Evolutionary conservation across 805 yeast species (phyloP), one percentile per base, ranked within the genome.

Genomic region (Wickerhamomyces bovis): DNA sequence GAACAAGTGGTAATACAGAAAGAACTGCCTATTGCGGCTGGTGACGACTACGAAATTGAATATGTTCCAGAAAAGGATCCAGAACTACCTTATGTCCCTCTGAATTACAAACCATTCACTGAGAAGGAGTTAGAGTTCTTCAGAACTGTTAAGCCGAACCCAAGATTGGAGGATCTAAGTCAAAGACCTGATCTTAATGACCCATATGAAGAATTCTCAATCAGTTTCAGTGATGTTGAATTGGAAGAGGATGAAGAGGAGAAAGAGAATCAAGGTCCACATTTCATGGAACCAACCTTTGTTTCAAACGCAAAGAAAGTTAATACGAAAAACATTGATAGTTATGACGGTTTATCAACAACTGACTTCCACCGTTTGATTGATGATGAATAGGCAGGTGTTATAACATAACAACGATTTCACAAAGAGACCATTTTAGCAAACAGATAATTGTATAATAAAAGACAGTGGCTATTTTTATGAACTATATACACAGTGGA

Each of bases 1-100:
- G 53, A 50, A 10, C 36, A 16, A 12, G 36, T 11, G 41, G 18
- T 21, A 31, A 49, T 10, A 46, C 41, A 11, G 47, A 51, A 20
- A 48, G 47, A 36, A 11, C 4, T 6, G n/a, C 16, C n/a, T 18
- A 45, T 45, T 23, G 47, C 47, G 7, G 51, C 45, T 13, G 53
- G 45, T 26, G 62, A 65, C 33, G 72, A 68, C 22, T 64, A 64
- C 38, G 77, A 73, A 44, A 65, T 80, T n/a, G 86, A 81, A 50
- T 58, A 61, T 38, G 72, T 71, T 20, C 76, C 84, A 6, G 58
- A 61, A 20, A 59, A 56, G 31, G 63, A 61, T 25, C 63, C 63
- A 3, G 73, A 69, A 20, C 51, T 70, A 21, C 70, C 72, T 3
- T 71, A 74, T 49, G 58, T 66, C 6, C 83, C 84, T 22, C 53